Percentiles rank a stretch among this genome's conserved stretches.
Conservation (phyloP, 306 rosid species). For the Acmispon strigosus region DNA sequence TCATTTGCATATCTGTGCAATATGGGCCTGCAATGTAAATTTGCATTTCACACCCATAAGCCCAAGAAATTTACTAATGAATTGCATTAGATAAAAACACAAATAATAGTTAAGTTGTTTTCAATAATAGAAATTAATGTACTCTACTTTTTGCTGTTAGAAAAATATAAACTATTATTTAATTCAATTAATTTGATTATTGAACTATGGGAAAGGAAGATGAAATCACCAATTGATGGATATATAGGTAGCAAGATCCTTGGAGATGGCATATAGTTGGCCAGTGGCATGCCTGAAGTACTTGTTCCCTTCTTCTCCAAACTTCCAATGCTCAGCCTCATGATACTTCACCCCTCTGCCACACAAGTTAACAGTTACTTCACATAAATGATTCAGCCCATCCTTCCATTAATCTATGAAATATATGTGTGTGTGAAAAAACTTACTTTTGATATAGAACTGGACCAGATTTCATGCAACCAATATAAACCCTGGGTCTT, state of each 20-base stretch:
- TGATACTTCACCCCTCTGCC: conserved; percentile 78
- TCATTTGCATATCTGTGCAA: conserved; percentile 85
- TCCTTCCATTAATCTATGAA: too few relatives aligned
- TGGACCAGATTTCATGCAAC: conserved; percentile 99
- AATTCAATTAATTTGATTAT: neutral
- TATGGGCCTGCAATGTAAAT: conserved; percentile 47
- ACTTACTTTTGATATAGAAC: conserved; percentile 72
- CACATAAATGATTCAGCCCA: too few relatives aligned
- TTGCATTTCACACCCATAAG: neutral
- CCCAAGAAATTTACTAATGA: neutral
- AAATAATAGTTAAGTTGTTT: neutral
- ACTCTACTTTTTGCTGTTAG: too few relatives aligned
- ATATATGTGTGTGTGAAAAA: too few relatives aligned
- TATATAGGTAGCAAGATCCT: conserved; percentile 77
- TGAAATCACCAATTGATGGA: conserved; percentile 50
- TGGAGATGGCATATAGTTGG: conserved; percentile 87
- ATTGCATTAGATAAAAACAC: neutral
- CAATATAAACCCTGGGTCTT: conserved; percentile 71
- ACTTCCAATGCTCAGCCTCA: conserved; percentile 89
- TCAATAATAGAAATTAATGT: too few relatives aligned
- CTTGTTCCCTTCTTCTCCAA: conserved; percentile 91
- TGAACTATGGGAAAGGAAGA: conserved; percentile 1
- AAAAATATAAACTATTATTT: too few relatives aligned
- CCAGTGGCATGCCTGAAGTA: conserved; percentile 97
- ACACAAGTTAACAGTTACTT: neutral